Conservation (phyloP, 441 rosid genomes). For the Populus hybrid region DNA sequence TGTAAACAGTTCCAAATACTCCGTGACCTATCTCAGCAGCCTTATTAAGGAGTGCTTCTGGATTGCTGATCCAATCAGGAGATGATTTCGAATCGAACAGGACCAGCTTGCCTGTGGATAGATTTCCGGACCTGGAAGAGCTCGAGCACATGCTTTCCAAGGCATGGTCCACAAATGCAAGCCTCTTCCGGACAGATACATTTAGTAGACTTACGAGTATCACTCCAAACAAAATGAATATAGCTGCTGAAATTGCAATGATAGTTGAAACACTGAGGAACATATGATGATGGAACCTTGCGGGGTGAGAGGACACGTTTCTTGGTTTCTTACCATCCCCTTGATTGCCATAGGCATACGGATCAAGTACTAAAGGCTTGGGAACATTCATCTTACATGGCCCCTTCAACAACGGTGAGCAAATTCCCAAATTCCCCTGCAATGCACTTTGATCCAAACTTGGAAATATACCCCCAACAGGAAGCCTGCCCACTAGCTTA, state of each 20-base stretch:
- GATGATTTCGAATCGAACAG: constrained; percentile 60
- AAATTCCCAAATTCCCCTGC: constrained; percentile 78
- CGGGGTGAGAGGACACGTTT: constrained; percentile 21
- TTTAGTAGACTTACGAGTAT: constrained; percentile 57
- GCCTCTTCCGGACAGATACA: constrained; percentile 60
- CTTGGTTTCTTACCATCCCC: constrained; percentile 21
- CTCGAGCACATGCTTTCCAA: constrained; percentile 80
- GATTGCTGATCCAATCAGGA: constrained; percentile 42
- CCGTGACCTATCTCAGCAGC: constrained; percentile 81
- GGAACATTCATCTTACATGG: constrained; percentile 81
- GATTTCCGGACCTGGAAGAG: constrained; percentile 62
- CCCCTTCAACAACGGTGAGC: constrained; percentile 82
- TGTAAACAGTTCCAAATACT: constrained; percentile 79
- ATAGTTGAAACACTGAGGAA: constrained; percentile 80
- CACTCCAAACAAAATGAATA: constrained; percentile 64
- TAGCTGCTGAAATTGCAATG: constrained; percentile 75
- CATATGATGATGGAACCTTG: constrained; percentile 32
- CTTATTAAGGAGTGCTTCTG: constrained; percentile 62
- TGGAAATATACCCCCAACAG: constrained; percentile 59
- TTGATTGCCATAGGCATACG: constrained; percentile 42
- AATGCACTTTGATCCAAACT: constrained; percentile 79
- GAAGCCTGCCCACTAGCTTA: constrained; percentile 74
- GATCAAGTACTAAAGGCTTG: constrained; percentile 84
- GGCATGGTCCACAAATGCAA: constrained; percentile 65
- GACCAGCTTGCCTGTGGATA: constrained; percentile 51